Percentiles rank a stretch among this genome's conserved stretches.
These are phyloP conservation scores for Colletotrichum sp. DNA, from an alignment of 2,329 filamentous ascomycete genomes.

Conservation along the genomic window DNA sequence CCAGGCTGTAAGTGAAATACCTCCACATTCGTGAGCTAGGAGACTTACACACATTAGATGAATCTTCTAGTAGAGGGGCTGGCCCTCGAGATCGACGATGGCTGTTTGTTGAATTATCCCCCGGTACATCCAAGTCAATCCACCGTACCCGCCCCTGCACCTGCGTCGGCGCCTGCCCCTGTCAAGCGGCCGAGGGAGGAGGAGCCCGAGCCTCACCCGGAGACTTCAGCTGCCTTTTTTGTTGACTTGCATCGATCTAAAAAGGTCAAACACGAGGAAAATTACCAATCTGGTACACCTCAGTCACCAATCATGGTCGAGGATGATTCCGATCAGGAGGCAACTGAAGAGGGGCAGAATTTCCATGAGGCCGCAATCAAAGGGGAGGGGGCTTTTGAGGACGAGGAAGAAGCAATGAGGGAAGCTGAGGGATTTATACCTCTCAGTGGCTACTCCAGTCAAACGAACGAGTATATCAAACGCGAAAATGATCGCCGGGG, in stretches of 20 bases:
- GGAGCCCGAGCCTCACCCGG: background rate
- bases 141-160: background rate
- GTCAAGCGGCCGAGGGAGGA: background rate
- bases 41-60: background rate
- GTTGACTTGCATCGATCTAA: background rate
- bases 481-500: background rate
- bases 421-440: background rate
- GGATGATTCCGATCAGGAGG: background rate
- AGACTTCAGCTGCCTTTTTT: background rate
- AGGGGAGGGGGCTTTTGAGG: background rate
- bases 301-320: background rate
- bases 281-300: background rate
- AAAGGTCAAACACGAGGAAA: background rate
- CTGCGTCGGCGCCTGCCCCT: background rate
- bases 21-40: background rate
- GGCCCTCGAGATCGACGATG: background rate
- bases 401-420: background rate
- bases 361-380: background rate
- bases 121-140: background rate
- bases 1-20: background rate
- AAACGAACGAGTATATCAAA: background rate
- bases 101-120: background rate
- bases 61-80: background rate
- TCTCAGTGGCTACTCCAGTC: background rate
- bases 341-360: background rate